Conservation (phyloP, 257 asterid genomes). For the Salvia rosmarinus region DNA sequence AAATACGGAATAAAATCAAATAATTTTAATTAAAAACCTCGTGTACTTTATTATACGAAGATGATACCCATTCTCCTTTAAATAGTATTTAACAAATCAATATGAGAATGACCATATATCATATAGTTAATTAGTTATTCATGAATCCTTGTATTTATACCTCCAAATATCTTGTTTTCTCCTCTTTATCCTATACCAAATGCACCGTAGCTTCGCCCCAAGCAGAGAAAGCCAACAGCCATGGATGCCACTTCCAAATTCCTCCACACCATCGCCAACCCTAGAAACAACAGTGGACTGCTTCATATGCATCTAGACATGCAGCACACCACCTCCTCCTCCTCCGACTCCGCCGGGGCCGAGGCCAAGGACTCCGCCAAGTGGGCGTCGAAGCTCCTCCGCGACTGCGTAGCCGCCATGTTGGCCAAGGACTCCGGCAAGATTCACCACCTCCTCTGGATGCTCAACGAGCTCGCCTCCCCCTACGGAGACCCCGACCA, state of each 20-base stretch:
- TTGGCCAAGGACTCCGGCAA: slow-evolving; percentile 61
- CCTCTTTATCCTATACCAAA: slow-evolving; percentile 37
- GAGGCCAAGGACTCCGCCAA: slow-evolving; percentile 38
- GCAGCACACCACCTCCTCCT: slow-evolving; percentile 46
- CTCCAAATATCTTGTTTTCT: slow-evolving; percentile 29
- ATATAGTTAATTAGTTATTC: slow-evolving; percentile 7
- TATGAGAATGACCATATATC: slow-evolving; percentile 31
- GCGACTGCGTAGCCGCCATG: slow-evolving; percentile 73
- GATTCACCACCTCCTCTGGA: slow-evolving; percentile 83
- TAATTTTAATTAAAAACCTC: too few relatives aligned
- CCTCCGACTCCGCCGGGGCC: slow-evolving; percentile 41
- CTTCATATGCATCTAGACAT: slow-evolving; percentile 31
- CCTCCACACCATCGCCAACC: slow-evolving; percentile 36
- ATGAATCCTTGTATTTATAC: background rate
- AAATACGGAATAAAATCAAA: too few relatives aligned
- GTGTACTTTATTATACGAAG: too few relatives aligned
- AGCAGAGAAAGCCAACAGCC: slow-evolving; percentile 23
- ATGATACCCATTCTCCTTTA: background rate
- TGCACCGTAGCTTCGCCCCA: slow-evolving; percentile 38
- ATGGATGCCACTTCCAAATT: slow-evolving; percentile 55
- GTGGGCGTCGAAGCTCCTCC: slow-evolving; percentile 75
- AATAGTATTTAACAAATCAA: slow-evolving; percentile 1
- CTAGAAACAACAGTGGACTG: slow-evolving; percentile 24
- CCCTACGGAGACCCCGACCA: slow-evolving; percentile 95
- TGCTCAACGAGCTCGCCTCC: slow-evolving; percentile 87